These are phyloP conservation scores for Pseudomassariella vexata DNA, from an alignment of 2,329 filamentous ascomycete species.

Conservation along the genomic window DNA sequence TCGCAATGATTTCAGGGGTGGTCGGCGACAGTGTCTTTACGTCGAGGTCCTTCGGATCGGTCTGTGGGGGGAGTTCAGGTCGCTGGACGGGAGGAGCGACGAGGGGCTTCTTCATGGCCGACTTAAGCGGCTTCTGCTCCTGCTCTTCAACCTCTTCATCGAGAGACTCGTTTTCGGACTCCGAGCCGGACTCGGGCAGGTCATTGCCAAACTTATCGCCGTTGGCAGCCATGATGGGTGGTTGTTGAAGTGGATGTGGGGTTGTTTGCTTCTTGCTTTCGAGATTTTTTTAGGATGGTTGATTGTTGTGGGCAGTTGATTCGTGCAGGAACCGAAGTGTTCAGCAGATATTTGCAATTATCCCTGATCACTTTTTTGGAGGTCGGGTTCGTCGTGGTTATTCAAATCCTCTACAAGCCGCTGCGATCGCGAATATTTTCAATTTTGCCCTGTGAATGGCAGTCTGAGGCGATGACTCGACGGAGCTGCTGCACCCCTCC, in stretches of 20 bases:
- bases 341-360: no score
- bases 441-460: no score
- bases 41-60: conserved; percentile 84
- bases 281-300: no score
- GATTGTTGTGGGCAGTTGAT: no score
- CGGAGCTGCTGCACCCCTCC: no score
- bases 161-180: conserved; percentile 50
- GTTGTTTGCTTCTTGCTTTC: background rate
- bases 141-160: conserved; percentile 52
- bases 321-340: no score
- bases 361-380: no score
- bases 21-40: conserved; percentile 74
- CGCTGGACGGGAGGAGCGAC: conserved; percentile 47
- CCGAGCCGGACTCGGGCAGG: conserved; percentile 64
- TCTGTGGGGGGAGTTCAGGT: conserved; percentile 70
- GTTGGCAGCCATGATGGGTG: conserved; percentile 44
- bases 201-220: conserved; percentile 65
- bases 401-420: no score
- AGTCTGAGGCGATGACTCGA: no score
- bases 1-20: conserved; percentile 92
- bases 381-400: no score
- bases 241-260: no score
- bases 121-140: conserved; percentile 68
- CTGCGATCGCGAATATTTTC: no score
- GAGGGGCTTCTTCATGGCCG: conserved; percentile 76